Percentiles rank a stretch among this genome's conserved stretches.
These are phyloP conservation scores for Globisporangium spinosum DNA, from an alignment of 352 stramenopile genomes.

Conservation along the genomic window DNA sequence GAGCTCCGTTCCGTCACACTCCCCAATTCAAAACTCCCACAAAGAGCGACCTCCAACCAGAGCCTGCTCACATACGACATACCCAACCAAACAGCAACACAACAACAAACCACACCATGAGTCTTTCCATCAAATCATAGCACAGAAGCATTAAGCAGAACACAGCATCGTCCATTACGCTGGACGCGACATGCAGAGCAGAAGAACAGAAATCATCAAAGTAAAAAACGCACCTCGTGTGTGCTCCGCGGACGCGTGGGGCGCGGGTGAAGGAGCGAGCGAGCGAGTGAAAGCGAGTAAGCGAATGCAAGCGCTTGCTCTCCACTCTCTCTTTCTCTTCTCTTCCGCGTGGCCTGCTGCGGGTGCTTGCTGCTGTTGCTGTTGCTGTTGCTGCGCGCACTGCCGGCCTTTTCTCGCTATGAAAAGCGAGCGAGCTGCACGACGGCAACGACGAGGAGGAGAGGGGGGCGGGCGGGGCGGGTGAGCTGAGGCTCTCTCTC, in stretches of 20 bases:
- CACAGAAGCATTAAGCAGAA: neutral
- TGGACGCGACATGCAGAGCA: neutral
- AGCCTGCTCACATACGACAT: constrained; percentile 3
- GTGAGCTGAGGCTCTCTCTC: neutral
- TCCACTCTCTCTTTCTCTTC: constrained; percentile 1
- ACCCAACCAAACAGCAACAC: neutral
- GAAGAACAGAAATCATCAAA: neutral
- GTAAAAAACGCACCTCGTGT: neutral
- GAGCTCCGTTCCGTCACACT: constrained; percentile 1
- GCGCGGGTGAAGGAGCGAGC: too few relatives aligned
- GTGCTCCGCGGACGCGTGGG: neutral
- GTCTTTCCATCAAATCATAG: neutral
- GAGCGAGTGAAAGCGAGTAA: neutral
- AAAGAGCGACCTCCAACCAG: neutral
- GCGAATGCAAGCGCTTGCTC: neutral
- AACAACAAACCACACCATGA: neutral
- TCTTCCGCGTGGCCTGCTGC: neutral
- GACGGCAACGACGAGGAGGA: neutral
- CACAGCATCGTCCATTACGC: neutral
- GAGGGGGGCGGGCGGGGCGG: neutral
- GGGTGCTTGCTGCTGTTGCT: neutral
- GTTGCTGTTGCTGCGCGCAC: constrained; percentile 5
- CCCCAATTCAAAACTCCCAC: neutral
- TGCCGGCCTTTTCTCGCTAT: constrained; percentile 15
- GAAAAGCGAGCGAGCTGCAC: constrained; percentile 2